Conservation (phyloP, 768 basidiomycete genomes). For the Mycena chlorophos region DNA sequence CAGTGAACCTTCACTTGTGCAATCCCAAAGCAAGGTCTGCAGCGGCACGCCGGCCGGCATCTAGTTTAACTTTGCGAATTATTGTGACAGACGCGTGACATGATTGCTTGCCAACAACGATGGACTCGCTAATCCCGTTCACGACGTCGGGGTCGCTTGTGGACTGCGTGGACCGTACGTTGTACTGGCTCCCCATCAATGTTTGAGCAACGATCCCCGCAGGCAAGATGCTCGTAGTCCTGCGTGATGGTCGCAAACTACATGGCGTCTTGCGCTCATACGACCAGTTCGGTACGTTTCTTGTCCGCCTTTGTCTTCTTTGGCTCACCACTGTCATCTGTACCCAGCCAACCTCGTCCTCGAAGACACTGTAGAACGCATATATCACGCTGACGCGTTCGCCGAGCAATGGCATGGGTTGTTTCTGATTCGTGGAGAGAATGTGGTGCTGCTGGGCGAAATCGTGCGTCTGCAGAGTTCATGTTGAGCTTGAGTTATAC, state of each 20-base stretch:
- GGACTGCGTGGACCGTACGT: slow-evolving; percentile 99
- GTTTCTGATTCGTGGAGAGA: slow-evolving; percentile 95
- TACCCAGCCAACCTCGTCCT: slow-evolving; percentile 94
- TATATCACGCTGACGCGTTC: slow-evolving; percentile 86
- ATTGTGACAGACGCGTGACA: background rate
- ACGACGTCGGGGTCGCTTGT: slow-evolving; percentile 98
- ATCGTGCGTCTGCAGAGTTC: slow-evolving; percentile 62
- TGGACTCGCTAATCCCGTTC: slow-evolving; percentile 98
- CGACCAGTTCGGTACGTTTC: slow-evolving; percentile 92
- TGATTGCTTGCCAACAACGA: slow-evolving; percentile 34
- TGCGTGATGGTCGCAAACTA: slow-evolving; percentile 94
- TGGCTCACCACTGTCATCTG: slow-evolving; percentile 1
- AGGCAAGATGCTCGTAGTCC: slow-evolving; percentile 99
- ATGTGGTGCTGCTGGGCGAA: slow-evolving; percentile 95
- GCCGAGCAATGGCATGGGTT: slow-evolving; percentile 88
- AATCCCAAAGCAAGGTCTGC: too few species aligned
- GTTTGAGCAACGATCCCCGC: slow-evolving; percentile 4
- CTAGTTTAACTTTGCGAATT: background rate
- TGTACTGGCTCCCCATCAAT: slow-evolving; percentile 41
- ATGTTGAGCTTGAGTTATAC: slow-evolving; percentile 4
- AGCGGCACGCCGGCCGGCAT: too few species aligned
- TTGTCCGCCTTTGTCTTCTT: slow-evolving; percentile 1
- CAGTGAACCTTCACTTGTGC: too few species aligned
- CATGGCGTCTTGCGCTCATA: slow-evolving; percentile 96
- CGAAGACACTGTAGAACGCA: slow-evolving; percentile 92